A percentile compares a stretch with the other conserved stretches of the same genome.
phyloP scores from a whole-genome alignment of 257 asterid genomes.

The Osmanthus fragrans region DNA sequence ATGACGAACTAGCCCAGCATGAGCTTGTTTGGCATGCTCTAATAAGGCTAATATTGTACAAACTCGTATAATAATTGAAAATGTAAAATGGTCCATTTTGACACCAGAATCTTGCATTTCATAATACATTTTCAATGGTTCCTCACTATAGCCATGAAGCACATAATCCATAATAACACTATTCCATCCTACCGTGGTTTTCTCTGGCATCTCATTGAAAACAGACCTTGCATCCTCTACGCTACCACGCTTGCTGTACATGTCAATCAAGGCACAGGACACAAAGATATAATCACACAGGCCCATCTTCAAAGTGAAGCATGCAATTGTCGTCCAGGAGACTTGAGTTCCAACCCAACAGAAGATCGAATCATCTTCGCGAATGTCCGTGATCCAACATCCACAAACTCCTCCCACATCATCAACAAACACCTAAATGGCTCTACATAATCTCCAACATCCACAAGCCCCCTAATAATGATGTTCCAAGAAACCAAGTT shows the following conservation, averaged over 20 bases:
- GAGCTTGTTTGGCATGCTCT: conserved; percentile 88
- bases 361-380: conserved; percentile 65
- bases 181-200: conserved; percentile 86
- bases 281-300: conserved; percentile 47
- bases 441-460: conserved; percentile 53
- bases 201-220: conserved; percentile 63
- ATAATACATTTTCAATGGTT: conserved; percentile 67
- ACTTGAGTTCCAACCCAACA: conserved; percentile 62
- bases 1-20: conserved; percentile 77
- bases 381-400: conserved; percentile 52
- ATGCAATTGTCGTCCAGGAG: conserved; percentile 73
- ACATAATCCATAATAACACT: conserved; percentile 69
- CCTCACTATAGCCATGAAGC: conserved; percentile 77
- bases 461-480: conserved; percentile 70
- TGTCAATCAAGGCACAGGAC: conserved; percentile 72
- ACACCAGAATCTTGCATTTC: conserved; percentile 75
- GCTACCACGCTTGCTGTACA: conserved; percentile 86
- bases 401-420: conserved; percentile 55
- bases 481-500: conserved; percentile 72
- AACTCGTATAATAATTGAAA: conserved; percentile 61
- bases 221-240: conserved; percentile 63
- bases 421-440: conserved; percentile 63
- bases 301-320: conserved; percentile 62
- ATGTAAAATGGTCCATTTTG: conserved; percentile 78
- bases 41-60: conserved; percentile 80